Percentiles rank a stretch among this genome's conserved stretches.
Evolutionary conservation across 2,329 filamentous ascomycete genomes (phyloP).

Genomic region (Zasmidium cellare): DNA sequence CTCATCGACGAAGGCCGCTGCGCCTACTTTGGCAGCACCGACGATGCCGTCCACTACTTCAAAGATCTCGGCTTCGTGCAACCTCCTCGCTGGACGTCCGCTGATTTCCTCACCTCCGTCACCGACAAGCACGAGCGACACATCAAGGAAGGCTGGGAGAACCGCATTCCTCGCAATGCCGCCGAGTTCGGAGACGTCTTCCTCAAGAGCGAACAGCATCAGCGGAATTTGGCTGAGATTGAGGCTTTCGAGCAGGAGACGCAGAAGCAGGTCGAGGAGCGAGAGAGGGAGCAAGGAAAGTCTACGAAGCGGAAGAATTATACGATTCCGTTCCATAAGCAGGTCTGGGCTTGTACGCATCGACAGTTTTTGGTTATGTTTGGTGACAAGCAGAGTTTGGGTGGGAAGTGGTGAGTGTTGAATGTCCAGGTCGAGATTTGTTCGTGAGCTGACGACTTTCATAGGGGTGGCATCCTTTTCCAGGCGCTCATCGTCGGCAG

Average conservation of each 20-base stretch:
- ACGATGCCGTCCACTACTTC: conserved; percentile 68
- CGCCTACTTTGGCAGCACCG: conserved; percentile 68
- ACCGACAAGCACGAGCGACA: conserved; percentile 53
- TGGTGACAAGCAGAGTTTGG: conserved; percentile 63
- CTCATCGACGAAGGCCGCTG: conserved; percentile 67
- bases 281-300: conserved; percentile 65
- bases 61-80: conserved; percentile 68
- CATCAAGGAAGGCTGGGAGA: conserved; percentile 44
- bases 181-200: conserved; percentile 43
- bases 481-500: conserved; percentile 67
- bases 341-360: conserved; percentile 57
- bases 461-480: conserved; percentile 48
- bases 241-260: conserved; percentile 33
- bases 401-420: conserved; percentile 57
- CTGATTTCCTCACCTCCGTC: conserved; percentile 76
- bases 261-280: conserved; percentile 61
- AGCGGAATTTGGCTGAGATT: conserved; percentile 41
- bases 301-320: conserved; percentile 40
- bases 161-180: conserved; percentile 47
- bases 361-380: conserved; percentile 66
- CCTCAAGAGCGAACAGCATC: conserved; percentile 37
- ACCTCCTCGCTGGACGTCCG: conserved; percentile 68
- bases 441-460: not conserved
- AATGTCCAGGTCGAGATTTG: not conserved
- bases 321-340: conserved; percentile 55